Base-by-base conservation (phyloP, 768 basidiomycete genomes). In the Galerina sulciceps region DNA sequence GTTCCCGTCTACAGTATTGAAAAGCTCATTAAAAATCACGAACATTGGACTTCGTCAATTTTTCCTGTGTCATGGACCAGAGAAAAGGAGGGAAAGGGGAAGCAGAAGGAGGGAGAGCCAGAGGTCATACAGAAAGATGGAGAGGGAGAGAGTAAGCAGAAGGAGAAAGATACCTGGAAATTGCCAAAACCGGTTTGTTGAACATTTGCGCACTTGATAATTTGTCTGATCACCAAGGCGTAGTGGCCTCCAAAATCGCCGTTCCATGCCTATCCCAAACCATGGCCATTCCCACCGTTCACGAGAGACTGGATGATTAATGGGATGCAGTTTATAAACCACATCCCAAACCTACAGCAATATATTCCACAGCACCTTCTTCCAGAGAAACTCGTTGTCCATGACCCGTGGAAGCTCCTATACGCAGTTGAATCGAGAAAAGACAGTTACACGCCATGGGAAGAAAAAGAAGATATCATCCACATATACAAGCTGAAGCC, bases 241-340 rank as follows among this genome's bases (percentile, higher is more conserved):
- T 35, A 60, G 65, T 64, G 34, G 44, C 51, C 71, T 37, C 44
- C 56, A 47, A 22, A 46, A 54, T 63, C 69, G 17, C 18, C 66
- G 1, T 80, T 78, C 60, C 61, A 73, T 53, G 68, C 73, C 26
- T 80, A 81, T 52, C 77, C 79, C 3, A 55, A 67, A 13, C 75
- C 75, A 9, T 79, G 79, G 77, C 77, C 81, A 3, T 53, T 77
- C 3, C 65, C 69, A 3, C 81, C 81, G 0, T 82, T 81, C 59
- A 66, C 60, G 1, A 42, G 53, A 26, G 38, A 2, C 31, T 55
- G 53, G 56, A 35, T 55, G 6, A 61, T 65, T 3, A 52, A 45
- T 0, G 42, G 46, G 18, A 26, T 20, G 8, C 26, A 8, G 10
- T 34, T 57, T 23, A 31, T 11, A 2, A 65, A 8, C 36, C 57